These are phyloP conservation scores for Lactifluus subvellereus DNA, from an alignment of 768 basidiomycete genomes.

Conservation along the genomic window DNA sequence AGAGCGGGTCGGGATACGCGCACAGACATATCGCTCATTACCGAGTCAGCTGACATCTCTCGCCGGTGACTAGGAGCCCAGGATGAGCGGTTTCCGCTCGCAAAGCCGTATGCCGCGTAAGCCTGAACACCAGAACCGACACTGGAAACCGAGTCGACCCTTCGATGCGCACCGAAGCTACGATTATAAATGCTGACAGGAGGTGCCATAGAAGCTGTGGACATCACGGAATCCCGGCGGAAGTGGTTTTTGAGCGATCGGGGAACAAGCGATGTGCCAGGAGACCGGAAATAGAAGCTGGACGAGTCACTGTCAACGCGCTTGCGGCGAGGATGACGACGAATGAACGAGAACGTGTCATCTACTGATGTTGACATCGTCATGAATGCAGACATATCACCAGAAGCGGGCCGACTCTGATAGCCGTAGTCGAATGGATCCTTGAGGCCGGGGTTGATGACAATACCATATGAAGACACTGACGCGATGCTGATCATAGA, in stretches of 20 bases:
- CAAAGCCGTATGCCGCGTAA: conserved; percentile 46
- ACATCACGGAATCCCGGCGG: conserved; percentile 47
- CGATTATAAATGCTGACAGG: conserved; percentile 72
- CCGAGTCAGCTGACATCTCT: conserved; percentile 58
- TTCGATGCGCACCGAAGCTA: conserved; percentile 44
- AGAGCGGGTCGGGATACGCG: conserved; percentile 65
- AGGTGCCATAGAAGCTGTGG: conserved; percentile 54
- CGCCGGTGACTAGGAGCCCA: conserved; percentile 53
- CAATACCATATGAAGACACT: conserved; percentile 70
- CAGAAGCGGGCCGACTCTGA: conserved; percentile 52
- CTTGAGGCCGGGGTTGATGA: conserved; percentile 51
- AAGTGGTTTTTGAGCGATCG: conserved; percentile 44
- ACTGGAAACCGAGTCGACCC: conserved; percentile 56
- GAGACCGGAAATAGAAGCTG: conserved; percentile 65
- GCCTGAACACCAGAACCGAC: conserved; percentile 52
- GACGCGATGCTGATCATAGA: conserved; percentile 72
- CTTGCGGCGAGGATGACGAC: conserved; percentile 35
- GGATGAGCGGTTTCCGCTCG: conserved; percentile 47
- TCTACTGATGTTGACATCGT: conserved; percentile 42
- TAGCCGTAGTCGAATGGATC: conserved; percentile 72
- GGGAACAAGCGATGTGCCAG: conserved; percentile 26
- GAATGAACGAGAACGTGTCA: conserved; percentile 67
- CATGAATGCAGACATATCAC: conserved; percentile 54
- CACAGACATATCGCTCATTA: conserved; percentile 57
- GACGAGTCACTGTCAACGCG: conserved; percentile 73